Percentiles rank a stretch among this genome's conserved stretches.
Evolutionary conservation across 2,329 filamentous ascomycete species (phyloP).

Genomic region (Pestalotiopsis sp.): DNA sequence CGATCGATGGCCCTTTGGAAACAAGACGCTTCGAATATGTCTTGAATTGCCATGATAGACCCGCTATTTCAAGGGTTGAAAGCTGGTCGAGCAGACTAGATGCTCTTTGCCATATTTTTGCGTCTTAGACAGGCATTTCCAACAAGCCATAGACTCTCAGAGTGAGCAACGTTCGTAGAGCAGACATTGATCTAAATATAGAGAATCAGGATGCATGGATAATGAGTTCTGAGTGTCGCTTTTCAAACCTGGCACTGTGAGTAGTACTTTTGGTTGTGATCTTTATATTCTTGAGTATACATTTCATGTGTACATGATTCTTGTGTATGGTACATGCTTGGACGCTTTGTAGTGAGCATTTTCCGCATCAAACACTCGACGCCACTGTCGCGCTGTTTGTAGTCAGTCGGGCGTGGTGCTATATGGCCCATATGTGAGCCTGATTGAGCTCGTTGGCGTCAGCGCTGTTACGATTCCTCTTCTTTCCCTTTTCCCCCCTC

Average conservation of each 20-base stretch:
- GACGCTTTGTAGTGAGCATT: not conserved
- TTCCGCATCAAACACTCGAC: not conserved
- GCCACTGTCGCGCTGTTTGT: not conserved
- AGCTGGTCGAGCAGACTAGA: no score
- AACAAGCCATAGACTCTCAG: no score
- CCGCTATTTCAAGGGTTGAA: no score
- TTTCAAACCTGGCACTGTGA: not conserved
- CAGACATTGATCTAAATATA: no score
- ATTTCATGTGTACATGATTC: not conserved
- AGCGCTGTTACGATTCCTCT: not conserved
- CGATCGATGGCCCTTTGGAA: not conserved
- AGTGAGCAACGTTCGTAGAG: no score
- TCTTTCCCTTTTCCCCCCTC: no score
- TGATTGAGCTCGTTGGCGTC: not conserved
- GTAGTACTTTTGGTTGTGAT: not conserved
- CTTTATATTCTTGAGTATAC: conserved; percentile 1
- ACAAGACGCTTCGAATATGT: not conserved
- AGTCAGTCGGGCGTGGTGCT: not conserved
- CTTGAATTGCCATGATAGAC: not conserved
- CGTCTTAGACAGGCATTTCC: no score
- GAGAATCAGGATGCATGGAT: not conserved
- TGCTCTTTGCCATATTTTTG: no score
- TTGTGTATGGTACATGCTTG: conserved; percentile 1
- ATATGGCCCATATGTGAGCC: not conserved
- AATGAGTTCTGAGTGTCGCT: not conserved